Evolutionary conservation across 2,329 filamentous ascomycete species (phyloP).

Genomic region (Pleurostoma richardsiae): DNA sequence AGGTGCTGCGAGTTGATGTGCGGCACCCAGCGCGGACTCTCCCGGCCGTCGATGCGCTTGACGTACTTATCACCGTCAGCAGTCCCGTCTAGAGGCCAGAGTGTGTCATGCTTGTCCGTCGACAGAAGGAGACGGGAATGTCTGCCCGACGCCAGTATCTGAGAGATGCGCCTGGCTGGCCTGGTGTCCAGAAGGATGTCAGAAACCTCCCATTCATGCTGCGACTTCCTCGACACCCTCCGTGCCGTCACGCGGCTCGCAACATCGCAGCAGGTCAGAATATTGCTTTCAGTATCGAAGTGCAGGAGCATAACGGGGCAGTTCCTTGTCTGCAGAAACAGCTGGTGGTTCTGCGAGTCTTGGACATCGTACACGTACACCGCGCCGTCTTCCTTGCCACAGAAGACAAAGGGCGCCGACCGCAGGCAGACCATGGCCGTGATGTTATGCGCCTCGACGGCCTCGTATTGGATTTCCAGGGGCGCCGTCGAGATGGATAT

Average conservation of each 20-base stretch:
- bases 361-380: constrained; percentile 12
- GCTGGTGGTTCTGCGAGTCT: constrained; percentile 4
- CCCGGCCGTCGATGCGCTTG: background rate
- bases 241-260: constrained; percentile 7
- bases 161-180: background rate
- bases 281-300: constrained; percentile 8
- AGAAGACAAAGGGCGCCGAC: constrained; percentile 7
- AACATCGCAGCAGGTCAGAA: constrained; percentile 11
- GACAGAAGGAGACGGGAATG: constrained; percentile 9
- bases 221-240: constrained; percentile 1
- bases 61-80: background rate
- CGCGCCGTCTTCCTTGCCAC: constrained; percentile 12
- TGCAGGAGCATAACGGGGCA: constrained; percentile 7
- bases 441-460: constrained; percentile 4
- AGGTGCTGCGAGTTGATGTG: background rate
- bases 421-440: constrained; percentile 9
- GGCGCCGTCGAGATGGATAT: constrained; percentile 3
- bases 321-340: constrained; percentile 8
- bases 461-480: constrained; percentile 6
- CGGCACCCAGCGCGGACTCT: background rate
- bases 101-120: constrained; percentile 5
- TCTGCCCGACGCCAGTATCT: constrained; percentile 8
- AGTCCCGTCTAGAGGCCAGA: constrained; percentile 9
- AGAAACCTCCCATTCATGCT: constrained; percentile 2
- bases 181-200: background rate